These are phyloP conservation scores for Saksenaea oblongispora DNA, from an alignment of 371 early-diverging fungal genomes.

Conservation along the genomic window DNA sequence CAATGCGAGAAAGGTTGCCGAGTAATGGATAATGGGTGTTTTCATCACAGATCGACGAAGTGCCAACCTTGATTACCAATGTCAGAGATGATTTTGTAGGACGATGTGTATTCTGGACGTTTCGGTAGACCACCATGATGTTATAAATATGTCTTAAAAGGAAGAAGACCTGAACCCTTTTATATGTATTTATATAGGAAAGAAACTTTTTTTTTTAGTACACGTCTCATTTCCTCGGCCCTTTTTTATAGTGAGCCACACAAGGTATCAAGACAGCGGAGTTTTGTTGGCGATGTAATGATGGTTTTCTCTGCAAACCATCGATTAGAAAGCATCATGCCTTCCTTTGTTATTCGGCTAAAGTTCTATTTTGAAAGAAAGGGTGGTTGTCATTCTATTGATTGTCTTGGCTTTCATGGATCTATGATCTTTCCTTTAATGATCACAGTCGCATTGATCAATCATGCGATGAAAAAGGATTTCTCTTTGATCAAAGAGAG, in stretches of 20 bases:
- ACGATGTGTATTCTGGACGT: slow-evolving; percentile 43
- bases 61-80: slow-evolving; percentile 90
- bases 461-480: neutral
- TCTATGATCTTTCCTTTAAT: neutral
- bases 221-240: neutral
- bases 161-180: neutral
- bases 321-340: no score
- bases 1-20: slow-evolving; percentile 83
- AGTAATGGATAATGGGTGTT: slow-evolving; percentile 84
- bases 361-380: no score
- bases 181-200: neutral
- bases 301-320: neutral
- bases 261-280: neutral
- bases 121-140: slow-evolving; percentile 43
- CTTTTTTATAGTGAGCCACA: neutral
- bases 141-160: neutral
- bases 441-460: neutral
- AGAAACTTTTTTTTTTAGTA: neutral
- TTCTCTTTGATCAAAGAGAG: slow-evolving; percentile 10
- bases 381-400: neutral
- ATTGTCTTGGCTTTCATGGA: neutral
- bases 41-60: slow-evolving; percentile 92
- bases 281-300: neutral
- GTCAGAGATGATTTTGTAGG: slow-evolving; percentile 59
- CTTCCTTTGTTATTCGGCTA: no score